phyloP scores from a whole-genome alignment of 768 basidiomycete genomes.

The Boletus rubropictus region DNA sequence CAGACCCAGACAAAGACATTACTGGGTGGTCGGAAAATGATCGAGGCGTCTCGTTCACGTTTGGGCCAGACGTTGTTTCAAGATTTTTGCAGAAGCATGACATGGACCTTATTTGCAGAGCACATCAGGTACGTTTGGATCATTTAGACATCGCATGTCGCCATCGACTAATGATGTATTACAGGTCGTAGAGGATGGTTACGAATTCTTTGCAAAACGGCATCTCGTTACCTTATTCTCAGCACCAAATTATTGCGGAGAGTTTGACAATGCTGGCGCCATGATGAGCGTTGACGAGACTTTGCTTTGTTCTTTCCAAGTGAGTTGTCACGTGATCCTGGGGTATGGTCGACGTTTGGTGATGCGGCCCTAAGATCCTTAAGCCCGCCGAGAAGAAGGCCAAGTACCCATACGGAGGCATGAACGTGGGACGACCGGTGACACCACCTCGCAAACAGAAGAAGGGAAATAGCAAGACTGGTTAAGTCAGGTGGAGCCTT shows the following conservation, averaged over 20 bases:
- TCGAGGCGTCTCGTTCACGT: slow-evolving; percentile 97
- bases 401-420: slow-evolving; percentile 84
- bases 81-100: slow-evolving; percentile 99
- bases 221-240: slow-evolving; percentile 96
- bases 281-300: slow-evolving; percentile 99
- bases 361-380: slow-evolving; percentile 59
- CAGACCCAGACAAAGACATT: slow-evolving; percentile 99
- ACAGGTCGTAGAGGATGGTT: slow-evolving; percentile 97
- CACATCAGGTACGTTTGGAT: slow-evolving; percentile 74
- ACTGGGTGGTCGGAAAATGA: slow-evolving; percentile 99
- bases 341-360: background rate
- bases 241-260: slow-evolving; percentile 91
- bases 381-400: slow-evolving; percentile 99
- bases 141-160: background rate
- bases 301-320: slow-evolving; percentile 95
- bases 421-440: slow-evolving; percentile 82
- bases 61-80: slow-evolving; percentile 96
- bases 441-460: slow-evolving; percentile 97
- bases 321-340: slow-evolving; percentile 34
- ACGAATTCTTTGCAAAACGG: slow-evolving; percentile 98
- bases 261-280: slow-evolving; percentile 98
- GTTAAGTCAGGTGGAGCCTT: slow-evolving; percentile 29
- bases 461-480: slow-evolving; percentile 86
- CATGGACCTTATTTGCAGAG: slow-evolving; percentile 98
- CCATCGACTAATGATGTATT: slow-evolving; percentile 1